Base-by-base conservation (phyloP, 257 asterid species). In the Verbascum thapsus region DNA sequence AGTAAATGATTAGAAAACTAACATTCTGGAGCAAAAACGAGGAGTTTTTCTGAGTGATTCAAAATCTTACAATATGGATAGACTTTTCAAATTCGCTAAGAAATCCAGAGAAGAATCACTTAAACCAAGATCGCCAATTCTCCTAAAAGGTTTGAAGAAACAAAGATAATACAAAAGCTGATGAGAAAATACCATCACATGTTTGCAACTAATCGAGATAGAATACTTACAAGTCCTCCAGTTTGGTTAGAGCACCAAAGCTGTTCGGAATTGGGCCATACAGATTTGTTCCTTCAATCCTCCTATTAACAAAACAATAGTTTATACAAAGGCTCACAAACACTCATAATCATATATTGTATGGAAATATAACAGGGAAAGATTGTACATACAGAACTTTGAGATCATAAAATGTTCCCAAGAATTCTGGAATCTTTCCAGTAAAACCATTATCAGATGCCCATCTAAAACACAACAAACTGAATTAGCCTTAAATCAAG, bases 201-300 rank as follows among this genome's bases (percentile, higher is more conserved):
- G 50, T 30, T 16, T 13, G 42, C 47, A 26, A 54, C 15, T 23
- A 53, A 18, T 45, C 42, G 5, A 22, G 2, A 26, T 26, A 26
- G 22, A 37, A 63, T 58, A 37, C 79, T 77, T 78, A 82, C 94
- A 85, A 65, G 74, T 78, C 81, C 10, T 78, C 75, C 58, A 85
- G 76, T 44, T 82, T 76, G 12, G 81, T 80, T 53, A 85, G 79
- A 58, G 72, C 61, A 55, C 84, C 61, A 62, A 78, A 85, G 68
- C 78, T 82, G 51, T 67, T 70, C 15, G 89, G 94, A 60, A 85
- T 78, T 13, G 89, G 89, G 32, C 89, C 87, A 42, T 82, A 75
- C 34, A 85, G 87, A 48, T 63, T 22, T 55, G 89, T 80, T 56
- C 94, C 94, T 70, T 85, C 87, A 30, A 85, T 63, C 68, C 87